Conservation (phyloP, 768 basidiomycete species). For the Tulasnella sp. region DNA sequence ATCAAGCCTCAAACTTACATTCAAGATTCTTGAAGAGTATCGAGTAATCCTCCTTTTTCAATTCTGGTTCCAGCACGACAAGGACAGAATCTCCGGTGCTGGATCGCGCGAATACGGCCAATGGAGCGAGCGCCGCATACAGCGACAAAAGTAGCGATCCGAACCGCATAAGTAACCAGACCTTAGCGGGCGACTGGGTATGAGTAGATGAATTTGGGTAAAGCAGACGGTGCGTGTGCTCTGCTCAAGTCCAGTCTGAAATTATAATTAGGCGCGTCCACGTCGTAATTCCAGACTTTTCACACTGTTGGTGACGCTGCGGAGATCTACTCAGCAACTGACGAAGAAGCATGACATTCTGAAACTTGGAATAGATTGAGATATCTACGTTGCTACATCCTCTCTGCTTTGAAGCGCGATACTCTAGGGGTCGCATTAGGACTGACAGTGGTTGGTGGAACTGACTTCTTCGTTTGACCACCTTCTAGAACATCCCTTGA, state of each 20-base stretch:
- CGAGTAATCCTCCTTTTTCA: conserved; percentile 60
- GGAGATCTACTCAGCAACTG: too few relatives aligned
- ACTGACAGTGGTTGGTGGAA: not conserved
- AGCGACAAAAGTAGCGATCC: not conserved
- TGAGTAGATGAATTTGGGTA: too few relatives aligned
- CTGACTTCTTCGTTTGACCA: not conserved
- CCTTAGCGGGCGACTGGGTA: too few relatives aligned
- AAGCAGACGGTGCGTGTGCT: too few relatives aligned
- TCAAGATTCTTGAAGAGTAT: conserved; percentile 71
- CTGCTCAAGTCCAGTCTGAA: too few relatives aligned
- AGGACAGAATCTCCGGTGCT: conserved; percentile 75
- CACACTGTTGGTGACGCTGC: too few relatives aligned
- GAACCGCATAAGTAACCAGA: too few relatives aligned
- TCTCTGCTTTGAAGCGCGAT: conserved; percentile 8
- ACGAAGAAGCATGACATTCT: too few relatives aligned
- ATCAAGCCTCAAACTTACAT: conserved; percentile 43
- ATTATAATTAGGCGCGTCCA: too few relatives aligned
- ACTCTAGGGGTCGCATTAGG: not conserved
- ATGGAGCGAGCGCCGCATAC: not conserved
- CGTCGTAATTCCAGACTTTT: too few relatives aligned
- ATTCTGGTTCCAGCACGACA: conserved; percentile 65
- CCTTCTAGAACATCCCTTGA: conserved; percentile 3
- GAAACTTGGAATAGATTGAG: too few relatives aligned
- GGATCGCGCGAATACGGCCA: conserved; percentile 42
- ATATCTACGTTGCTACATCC: conserved; percentile 3